Evolutionary conservation across 176 grass and related monocot species (phyloP).

Genomic region (Aechmea fasciata): DNA sequence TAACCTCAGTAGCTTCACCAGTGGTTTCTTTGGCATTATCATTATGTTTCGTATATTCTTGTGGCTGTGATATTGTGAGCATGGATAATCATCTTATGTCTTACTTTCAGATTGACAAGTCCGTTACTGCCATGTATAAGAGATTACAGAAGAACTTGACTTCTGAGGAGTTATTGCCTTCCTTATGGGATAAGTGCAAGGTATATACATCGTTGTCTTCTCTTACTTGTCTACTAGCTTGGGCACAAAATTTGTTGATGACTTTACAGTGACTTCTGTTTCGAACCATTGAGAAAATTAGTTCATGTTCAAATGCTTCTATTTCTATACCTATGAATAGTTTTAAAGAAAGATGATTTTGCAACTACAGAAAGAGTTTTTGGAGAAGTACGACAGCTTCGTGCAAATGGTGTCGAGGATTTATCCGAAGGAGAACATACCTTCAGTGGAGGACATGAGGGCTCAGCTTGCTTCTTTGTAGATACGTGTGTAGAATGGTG

Average conservation of each 20-base stretch:
- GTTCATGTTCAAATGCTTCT: background rate
- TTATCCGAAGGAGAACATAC: conserved; percentile 63
- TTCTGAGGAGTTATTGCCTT: conserved; percentile 84
- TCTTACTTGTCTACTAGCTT: background rate
- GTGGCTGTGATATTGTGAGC: background rate
- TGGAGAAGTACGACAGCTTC: conserved; percentile 84
- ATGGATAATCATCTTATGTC: conserved; percentile 12
- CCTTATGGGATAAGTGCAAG: conserved; percentile 94
- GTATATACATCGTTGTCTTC: conserved; percentile 17
- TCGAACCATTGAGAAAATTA: no score
- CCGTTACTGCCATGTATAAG: conserved; percentile 74
- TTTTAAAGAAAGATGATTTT: background rate
- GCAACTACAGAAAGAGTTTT: conserved; percentile 71
- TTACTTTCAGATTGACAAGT: conserved; percentile 70
- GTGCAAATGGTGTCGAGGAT: conserved; percentile 74
- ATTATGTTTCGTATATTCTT: background rate
- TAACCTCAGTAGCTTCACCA: no score
- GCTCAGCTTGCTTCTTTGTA: conserved; percentile 50
- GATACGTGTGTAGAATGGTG: conserved; percentile 23
- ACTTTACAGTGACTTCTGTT: background rate
- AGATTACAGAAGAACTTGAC: conserved; percentile 76
- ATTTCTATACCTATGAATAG: background rate
- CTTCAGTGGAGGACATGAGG: conserved; percentile 59
- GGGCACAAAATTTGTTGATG: background rate
- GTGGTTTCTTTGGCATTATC: background rate